phyloP scores from a whole-genome alignment of 2,329 filamentous ascomycete species.

The Huntiella abstrusa region DNA sequence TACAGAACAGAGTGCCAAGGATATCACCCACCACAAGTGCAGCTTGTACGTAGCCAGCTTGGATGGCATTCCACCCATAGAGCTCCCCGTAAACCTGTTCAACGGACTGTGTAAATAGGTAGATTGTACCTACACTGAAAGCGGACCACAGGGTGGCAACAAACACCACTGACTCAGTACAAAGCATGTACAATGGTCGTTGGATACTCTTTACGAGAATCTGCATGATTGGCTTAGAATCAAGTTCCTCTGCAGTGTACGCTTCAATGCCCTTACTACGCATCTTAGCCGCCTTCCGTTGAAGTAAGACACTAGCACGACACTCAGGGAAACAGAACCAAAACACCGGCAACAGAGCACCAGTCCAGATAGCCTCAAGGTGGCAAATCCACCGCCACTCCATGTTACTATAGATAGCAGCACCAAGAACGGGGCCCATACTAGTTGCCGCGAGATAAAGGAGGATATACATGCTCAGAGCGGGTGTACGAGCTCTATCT shows the following conservation, averaged over 20 bases:
- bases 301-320: constrained; percentile 3
- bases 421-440: constrained; percentile 18
- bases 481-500: constrained; percentile 15
- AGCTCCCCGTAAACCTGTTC: constrained; percentile 13
- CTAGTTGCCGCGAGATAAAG: constrained; percentile 14
- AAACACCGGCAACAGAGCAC: constrained; percentile 22
- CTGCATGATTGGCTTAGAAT: constrained; percentile 4
- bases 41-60: constrained; percentile 9
- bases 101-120: constrained; percentile 15
- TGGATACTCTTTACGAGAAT: constrained; percentile 8
- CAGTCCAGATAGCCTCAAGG: constrained; percentile 23
- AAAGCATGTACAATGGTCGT: constrained; percentile 10
- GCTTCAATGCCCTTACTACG: constrained; percentile 3
- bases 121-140: constrained; percentile 15
- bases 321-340: constrained; percentile 9
- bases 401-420: constrained; percentile 15
- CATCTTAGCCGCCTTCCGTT: constrained; percentile 7
- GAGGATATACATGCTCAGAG: constrained; percentile 14
- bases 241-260: constrained; percentile 7
- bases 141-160: constrained; percentile 26
- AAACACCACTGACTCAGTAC: constrained; percentile 29
- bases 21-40: constrained; percentile 8
- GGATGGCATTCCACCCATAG: constrained; percentile 13
- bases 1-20: constrained; percentile 11
- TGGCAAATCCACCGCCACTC: constrained; percentile 21